Evolutionary conservation across 805 yeast species (phyloP).

Genomic region (Nakazawaea laoshanensis): DNA sequence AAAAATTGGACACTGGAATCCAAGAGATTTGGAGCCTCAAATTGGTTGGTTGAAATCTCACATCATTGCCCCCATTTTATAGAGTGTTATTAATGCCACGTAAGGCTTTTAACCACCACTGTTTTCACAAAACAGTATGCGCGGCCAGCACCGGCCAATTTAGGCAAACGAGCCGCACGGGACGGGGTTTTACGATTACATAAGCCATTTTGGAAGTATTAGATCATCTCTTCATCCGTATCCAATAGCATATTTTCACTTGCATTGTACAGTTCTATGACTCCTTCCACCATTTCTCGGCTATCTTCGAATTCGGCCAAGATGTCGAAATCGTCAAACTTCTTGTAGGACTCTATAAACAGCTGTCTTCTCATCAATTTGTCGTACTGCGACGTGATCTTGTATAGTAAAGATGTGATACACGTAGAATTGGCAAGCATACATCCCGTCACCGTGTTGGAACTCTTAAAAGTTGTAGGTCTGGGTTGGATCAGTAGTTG

Average conservation of each 20-base stretch:
- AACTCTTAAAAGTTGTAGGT: constrained; percentile 43
- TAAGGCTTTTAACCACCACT: no score
- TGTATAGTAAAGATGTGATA: constrained; percentile 55
- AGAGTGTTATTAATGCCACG: no score
- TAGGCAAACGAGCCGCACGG: no score
- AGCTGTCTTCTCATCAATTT: constrained; percentile 73
- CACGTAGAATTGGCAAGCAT: constrained; percentile 81
- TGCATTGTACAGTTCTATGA: constrained; percentile 37
- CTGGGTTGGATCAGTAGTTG: constrained; percentile 71
- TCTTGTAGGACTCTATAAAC: constrained; percentile 68
- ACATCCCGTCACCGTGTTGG: constrained; percentile 58
- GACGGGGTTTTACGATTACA: no score
- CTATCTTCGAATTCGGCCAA: constrained; percentile 41
- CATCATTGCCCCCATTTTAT: no score
- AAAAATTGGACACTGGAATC: no score
- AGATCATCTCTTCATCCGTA: constrained; percentile 24
- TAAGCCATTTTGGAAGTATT: no score
- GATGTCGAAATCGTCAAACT: constrained; percentile 38
- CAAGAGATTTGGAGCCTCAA: no score
- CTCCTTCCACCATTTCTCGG: constrained; percentile 34
- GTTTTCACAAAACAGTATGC: no score
- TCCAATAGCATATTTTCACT: constrained; percentile 35
- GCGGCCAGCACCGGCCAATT: no score
- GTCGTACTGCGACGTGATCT: constrained; percentile 71
- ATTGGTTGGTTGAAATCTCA: no score